A percentile compares a stretch with the other conserved stretches of the same genome.
Conservation (phyloP, 805 yeast genomes). For the Ogataea degrootiae region DNA sequence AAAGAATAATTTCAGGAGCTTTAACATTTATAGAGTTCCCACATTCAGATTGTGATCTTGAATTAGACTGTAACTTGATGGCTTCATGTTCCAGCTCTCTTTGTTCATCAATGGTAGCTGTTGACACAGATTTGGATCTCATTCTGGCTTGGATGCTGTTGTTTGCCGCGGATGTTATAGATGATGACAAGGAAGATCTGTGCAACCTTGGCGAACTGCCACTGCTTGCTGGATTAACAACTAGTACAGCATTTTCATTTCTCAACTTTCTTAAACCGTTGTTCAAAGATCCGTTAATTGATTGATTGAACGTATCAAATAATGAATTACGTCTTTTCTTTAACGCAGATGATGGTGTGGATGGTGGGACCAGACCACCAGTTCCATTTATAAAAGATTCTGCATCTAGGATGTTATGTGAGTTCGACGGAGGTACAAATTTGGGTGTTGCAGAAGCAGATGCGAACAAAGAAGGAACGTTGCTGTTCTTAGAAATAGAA, state of each 20-base stretch:
- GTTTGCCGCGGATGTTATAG: no score
- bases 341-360: constrained; percentile 4
- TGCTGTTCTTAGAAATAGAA: background rate
- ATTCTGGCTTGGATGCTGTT: background rate
- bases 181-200: no score
- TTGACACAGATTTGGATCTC: constrained; percentile 14
- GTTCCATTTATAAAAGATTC: constrained; percentile 2
- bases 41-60: constrained; percentile 19
- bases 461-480: constrained; percentile 25
- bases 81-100: constrained; percentile 14
- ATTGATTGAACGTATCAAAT: constrained; percentile 24
- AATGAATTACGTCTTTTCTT: constrained; percentile 18
- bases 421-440: background rate
- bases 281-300: constrained; percentile 21
- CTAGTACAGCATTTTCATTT: constrained; percentile 4
- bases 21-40: constrained; percentile 1
- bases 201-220: background rate
- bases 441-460: constrained; percentile 12
- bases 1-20: background rate
- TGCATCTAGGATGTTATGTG: constrained; percentile 4
- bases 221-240: background rate
- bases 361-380: background rate
- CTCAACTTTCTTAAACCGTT: constrained; percentile 24
- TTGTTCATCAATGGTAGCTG: constrained; percentile 9
- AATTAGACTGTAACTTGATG: constrained; percentile 10